A percentile compares a stretch with the other conserved stretches of the same genome.
Conservation (phyloP, 75 land plant species). For the Sequoia sempervirens region DNA sequence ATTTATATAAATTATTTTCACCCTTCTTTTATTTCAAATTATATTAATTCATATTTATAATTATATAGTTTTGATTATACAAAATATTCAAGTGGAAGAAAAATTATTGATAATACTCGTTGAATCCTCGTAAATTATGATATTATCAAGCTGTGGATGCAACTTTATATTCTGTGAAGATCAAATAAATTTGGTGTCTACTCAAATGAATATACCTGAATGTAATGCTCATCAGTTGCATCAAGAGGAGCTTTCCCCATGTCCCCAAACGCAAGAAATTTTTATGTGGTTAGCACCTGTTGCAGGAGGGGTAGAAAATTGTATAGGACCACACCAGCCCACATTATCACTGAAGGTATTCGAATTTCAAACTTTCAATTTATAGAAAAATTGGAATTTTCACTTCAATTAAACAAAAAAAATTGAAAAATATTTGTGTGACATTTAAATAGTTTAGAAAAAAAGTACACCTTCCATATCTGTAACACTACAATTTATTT, state of each 20-base stretch:
- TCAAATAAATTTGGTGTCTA: no score
- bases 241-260: no score
- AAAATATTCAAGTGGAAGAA: no score
- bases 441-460: no score
- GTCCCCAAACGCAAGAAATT: slow-evolving; percentile 70
- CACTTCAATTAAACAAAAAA: no score
- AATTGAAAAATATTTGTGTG: no score
- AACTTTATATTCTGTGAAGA: neutral
- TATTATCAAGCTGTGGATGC: neutral
- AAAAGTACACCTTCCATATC: slow-evolving; percentile 74
- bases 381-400: neutral
- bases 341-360: neutral
- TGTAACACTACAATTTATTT: slow-evolving; percentile 15
- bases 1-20: neutral
- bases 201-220: slow-evolving; percentile 33
- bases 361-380: neutral
- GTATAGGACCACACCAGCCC: slow-evolving; percentile 11
- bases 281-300: slow-evolving; percentile 47
- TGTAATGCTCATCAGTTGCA: slow-evolving; percentile 52
- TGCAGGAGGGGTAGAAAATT: slow-evolving; percentile 71
- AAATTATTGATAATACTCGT: no score
- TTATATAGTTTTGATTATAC: no score
- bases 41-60: no score
- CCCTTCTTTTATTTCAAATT: no score
- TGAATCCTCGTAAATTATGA: neutral